These are phyloP conservation scores for Ceriops tagal DNA, from an alignment of 345 rosid species.

Conservation along the genomic window DNA sequence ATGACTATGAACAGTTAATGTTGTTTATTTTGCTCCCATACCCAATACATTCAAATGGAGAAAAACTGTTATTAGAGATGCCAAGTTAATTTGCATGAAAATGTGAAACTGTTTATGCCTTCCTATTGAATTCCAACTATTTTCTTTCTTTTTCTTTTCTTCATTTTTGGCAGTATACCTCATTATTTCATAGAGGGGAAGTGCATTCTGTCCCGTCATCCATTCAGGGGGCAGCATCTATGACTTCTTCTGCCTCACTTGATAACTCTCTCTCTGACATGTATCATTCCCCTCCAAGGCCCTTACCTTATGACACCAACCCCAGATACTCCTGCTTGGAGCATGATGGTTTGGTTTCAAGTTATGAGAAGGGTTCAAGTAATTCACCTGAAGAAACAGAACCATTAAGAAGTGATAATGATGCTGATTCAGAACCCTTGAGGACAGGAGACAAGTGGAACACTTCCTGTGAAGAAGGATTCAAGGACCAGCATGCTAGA, in stretches of 20 bases:
- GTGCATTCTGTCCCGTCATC: constrained; percentile 69
- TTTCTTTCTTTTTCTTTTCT: constrained; percentile 3
- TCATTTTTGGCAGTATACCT: constrained; percentile 48
- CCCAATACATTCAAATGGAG: background rate
- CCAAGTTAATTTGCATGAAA: constrained; percentile 10
- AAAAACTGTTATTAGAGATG: constrained; percentile 5
- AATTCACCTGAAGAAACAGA: constrained; percentile 82
- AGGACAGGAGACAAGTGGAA: constrained; percentile 63
- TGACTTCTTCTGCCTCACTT: constrained; percentile 56
- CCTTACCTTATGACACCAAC: constrained; percentile 87
- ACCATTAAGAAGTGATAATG: constrained; percentile 62
- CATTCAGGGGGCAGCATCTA: constrained; percentile 64
- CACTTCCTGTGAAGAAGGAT: constrained; percentile 57
- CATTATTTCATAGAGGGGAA: constrained; percentile 76
- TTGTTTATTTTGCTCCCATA: constrained; percentile 1
- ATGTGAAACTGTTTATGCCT: background rate
- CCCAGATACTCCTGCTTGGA: constrained; percentile 54
- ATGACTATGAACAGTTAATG: background rate
- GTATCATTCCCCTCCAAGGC: constrained; percentile 87
- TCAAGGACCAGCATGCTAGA: constrained; percentile 50
- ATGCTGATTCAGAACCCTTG: constrained; percentile 55
- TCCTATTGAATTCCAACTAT: constrained; percentile 14
- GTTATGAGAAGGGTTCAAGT: constrained; percentile 86
- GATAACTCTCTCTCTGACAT: constrained; percentile 86
- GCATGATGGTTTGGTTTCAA: constrained; percentile 56